These are phyloP conservation scores for Geranomyces michiganensis DNA, from an alignment of 192 early-diverging fungal genomes.

Conservation along the genomic window DNA sequence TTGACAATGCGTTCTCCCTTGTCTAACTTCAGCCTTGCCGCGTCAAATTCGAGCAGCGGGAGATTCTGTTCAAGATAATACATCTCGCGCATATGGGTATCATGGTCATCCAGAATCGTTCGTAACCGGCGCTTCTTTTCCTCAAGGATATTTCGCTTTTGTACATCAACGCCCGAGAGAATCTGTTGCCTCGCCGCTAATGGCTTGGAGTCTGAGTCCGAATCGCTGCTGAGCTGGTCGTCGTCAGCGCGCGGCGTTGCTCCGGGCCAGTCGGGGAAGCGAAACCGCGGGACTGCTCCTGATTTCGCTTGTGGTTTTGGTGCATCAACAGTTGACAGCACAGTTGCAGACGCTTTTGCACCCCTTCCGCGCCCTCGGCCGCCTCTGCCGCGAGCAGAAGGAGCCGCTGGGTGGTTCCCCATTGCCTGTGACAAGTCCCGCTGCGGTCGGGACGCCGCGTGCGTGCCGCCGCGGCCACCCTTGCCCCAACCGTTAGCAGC, in stretches of 20 bases:
- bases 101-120: constrained; percentile 54
- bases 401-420: not conserved
- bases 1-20: constrained; percentile 60
- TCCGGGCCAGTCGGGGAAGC: not conserved
- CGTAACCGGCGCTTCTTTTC: constrained; percentile 49
- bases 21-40: constrained; percentile 50
- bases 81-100: constrained; percentile 57
- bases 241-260: not conserved
- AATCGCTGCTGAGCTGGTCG: not conserved
- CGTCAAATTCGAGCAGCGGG: constrained; percentile 55
- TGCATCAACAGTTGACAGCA: not conserved
- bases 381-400: not conserved
- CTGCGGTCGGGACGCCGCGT: not conserved
- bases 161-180: constrained; percentile 51
- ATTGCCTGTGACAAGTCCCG: not conserved
- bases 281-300: not conserved
- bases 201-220: constrained; percentile 20
- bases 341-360: constrained; percentile 3
- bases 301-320: not conserved
- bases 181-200: constrained; percentile 14
- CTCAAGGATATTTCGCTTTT: constrained; percentile 34
- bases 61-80: constrained; percentile 61
- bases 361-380: not conserved
- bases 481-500: too few species aligned
- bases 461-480: too few species aligned